Evolutionary conservation across 768 basidiomycete genomes (phyloP).

Genomic region (Lactarius evosmus): DNA sequence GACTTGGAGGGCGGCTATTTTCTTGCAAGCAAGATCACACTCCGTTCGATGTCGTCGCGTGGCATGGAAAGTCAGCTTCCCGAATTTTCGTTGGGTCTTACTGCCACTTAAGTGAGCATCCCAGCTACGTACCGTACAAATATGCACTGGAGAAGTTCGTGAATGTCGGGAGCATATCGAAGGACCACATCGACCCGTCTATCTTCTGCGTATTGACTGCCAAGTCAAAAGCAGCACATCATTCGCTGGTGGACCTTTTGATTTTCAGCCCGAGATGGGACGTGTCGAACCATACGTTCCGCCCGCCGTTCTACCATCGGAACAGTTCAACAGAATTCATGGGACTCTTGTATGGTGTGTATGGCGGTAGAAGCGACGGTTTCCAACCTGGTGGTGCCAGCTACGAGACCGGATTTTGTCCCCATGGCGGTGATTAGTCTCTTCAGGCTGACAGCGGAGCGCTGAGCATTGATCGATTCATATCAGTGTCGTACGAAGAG

Average conservation of each 20-base stretch:
- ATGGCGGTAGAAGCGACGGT: constrained; percentile 59
- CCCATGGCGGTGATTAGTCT: constrained; percentile 51
- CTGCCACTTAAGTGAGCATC: not conserved
- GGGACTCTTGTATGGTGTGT: constrained; percentile 60
- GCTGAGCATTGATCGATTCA: not conserved
- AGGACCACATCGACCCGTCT: constrained; percentile 68
- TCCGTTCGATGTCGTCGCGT: constrained; percentile 70
- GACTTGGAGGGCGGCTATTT: constrained; percentile 54
- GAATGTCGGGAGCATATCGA: constrained; percentile 60
- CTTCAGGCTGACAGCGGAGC: not conserved
- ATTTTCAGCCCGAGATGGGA: constrained; percentile 67
- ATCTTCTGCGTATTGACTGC: constrained; percentile 68
- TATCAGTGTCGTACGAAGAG: constrained; percentile 54
- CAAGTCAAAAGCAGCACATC: constrained; percentile 55
- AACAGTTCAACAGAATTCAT: constrained; percentile 63
- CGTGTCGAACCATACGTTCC: constrained; percentile 54
- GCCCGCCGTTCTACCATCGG: constrained; percentile 67
- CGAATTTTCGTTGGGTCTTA: not conserved
- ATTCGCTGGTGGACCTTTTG: constrained; percentile 60
- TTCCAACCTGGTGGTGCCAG: constrained; percentile 62
- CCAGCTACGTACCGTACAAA: constrained; percentile 63
- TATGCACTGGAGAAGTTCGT: constrained; percentile 63
- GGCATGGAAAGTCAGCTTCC: constrained; percentile 59
- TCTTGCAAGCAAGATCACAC: constrained; percentile 57
- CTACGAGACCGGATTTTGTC: constrained; percentile 62